phyloP scores from a whole-genome alignment of 2,329 filamentous ascomycete genomes.

The Scytalidium sp. region DNA sequence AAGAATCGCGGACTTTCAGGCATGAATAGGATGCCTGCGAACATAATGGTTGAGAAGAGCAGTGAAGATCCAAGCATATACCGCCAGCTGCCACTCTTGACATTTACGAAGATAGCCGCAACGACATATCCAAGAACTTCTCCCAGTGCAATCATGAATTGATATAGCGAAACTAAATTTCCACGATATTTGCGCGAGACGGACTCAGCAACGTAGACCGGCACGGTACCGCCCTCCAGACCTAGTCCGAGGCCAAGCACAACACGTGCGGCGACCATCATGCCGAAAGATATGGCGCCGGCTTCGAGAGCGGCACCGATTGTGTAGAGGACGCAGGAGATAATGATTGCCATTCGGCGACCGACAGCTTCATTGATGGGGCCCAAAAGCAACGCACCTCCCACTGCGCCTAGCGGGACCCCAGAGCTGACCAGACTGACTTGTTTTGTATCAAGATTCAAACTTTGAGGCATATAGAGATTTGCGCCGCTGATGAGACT shows the following conservation, averaged over 20 bases:
- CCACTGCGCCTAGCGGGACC: constrained; percentile 71
- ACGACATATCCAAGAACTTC: constrained; percentile 73
- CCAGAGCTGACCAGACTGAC: constrained; percentile 66
- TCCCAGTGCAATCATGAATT: constrained; percentile 73
- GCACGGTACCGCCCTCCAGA: constrained; percentile 71
- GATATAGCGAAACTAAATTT: constrained; percentile 71
- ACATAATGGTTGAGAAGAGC: constrained; percentile 63
- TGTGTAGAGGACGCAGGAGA: constrained; percentile 68
- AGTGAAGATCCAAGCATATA: constrained; percentile 72
- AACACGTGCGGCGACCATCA: constrained; percentile 67
- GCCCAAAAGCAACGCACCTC: constrained; percentile 63
- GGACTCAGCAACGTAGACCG: constrained; percentile 72
- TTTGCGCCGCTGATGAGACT: constrained; percentile 71
- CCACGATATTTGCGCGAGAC: constrained; percentile 65
- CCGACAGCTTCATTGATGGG: constrained; percentile 67
- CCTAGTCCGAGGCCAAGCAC: constrained; percentile 70
- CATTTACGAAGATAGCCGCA: constrained; percentile 69
- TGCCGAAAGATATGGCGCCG: constrained; percentile 64
- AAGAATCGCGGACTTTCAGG: constrained; percentile 67
- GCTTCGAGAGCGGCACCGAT: constrained; percentile 67
- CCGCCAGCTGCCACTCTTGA: constrained; percentile 64
- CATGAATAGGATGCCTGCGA: constrained; percentile 66
- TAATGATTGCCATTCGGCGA: constrained; percentile 65
- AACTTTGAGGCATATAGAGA: constrained; percentile 62
- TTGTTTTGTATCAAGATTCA: constrained; percentile 47